phyloP scores from a whole-genome alignment of 306 rosid genomes.

The Quercus bicolor region DNA sequence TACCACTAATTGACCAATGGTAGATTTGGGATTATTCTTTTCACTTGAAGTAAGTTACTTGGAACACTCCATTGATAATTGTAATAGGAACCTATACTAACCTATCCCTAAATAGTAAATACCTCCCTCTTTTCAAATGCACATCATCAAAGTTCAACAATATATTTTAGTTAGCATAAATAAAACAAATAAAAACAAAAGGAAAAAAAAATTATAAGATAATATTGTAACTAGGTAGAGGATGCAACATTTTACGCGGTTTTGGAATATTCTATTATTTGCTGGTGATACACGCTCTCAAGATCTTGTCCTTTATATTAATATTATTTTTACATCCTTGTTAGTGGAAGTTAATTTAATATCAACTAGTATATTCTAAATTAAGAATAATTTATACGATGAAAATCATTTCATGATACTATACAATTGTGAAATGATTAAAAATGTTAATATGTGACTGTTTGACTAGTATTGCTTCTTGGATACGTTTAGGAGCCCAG shows the following conservation, averaged over 20 bases:
- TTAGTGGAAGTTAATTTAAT: slow-evolving; percentile 9
- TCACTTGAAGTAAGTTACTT: neutral
- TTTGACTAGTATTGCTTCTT: slow-evolving; percentile 28
- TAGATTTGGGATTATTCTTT: neutral
- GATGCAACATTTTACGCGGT: slow-evolving; percentile 11
- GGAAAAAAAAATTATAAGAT: too few species aligned
- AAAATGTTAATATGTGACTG: slow-evolving; percentile 5
- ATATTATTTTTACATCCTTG: neutral
- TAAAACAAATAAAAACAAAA: too few species aligned
- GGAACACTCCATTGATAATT: neutral
- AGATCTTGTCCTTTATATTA: neutral
- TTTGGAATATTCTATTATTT: slow-evolving; percentile 19
- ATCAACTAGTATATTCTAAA: neutral
- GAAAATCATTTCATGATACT: neutral
- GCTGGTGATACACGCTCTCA: slow-evolving; percentile 19
- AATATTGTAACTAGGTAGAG: neutral
- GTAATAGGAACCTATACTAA: too few species aligned
- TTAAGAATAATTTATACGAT: neutral
- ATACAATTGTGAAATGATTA: neutral
- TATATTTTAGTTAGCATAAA: too few species aligned
- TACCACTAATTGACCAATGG: neutral
- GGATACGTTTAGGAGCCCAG: slow-evolving; percentile 29
- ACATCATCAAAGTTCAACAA: neutral
- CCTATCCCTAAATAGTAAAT: too few species aligned
- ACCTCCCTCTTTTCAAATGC: too few species aligned